These are phyloP conservation scores for Penicillium coffeae DNA, from an alignment of 495 filamentous ascomycete genomes.

Conservation along the genomic window DNA sequence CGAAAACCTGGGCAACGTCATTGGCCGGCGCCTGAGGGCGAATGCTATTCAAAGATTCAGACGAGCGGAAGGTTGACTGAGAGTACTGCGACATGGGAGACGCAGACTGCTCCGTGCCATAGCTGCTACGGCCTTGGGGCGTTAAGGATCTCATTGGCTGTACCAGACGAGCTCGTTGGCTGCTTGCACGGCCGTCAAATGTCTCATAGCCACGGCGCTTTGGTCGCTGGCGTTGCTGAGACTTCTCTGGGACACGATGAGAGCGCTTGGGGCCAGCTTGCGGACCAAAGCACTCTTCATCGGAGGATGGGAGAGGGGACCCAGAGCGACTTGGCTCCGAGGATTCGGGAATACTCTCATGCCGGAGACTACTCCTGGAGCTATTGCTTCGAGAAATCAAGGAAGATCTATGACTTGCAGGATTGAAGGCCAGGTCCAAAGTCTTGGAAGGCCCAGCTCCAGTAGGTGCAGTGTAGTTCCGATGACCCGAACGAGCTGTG, in stretches of 20 bases:
- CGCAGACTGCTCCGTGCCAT: slow-evolving; percentile 16
- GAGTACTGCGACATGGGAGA: slow-evolving; percentile 25
- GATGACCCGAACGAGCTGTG: slow-evolving; percentile 8
- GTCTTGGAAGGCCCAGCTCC: slow-evolving; percentile 1
- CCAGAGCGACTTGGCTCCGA: slow-evolving; percentile 21
- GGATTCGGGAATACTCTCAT: slow-evolving; percentile 21
- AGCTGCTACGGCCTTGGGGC: slow-evolving; percentile 22
- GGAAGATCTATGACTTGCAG: slow-evolving; percentile 12
- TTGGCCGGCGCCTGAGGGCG: slow-evolving; percentile 5
- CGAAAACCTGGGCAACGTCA: slow-evolving; percentile 20
- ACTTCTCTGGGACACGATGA: slow-evolving; percentile 11
- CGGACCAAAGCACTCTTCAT: slow-evolving; percentile 36
- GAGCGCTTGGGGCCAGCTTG: background rate
- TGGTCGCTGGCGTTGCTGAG: slow-evolving; percentile 2
- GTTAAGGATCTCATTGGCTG: slow-evolving; percentile 17
- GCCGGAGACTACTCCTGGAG: slow-evolving; percentile 23
- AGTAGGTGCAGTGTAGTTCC: slow-evolving; percentile 18
- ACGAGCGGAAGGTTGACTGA: slow-evolving; percentile 18
- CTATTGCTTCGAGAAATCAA: slow-evolving; percentile 28
- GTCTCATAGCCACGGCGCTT: slow-evolving; percentile 15
- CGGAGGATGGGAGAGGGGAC: slow-evolving; percentile 40
- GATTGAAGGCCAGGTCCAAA: slow-evolving; percentile 5
- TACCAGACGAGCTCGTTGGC: slow-evolving; percentile 7
- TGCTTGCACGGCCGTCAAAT: slow-evolving; percentile 6
- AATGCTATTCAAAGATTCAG: slow-evolving; percentile 20